Percentiles rank a stretch among this genome's conserved stretches.
Conservation (phyloP, 306 rosid species). For the Glycine soja region DNA sequence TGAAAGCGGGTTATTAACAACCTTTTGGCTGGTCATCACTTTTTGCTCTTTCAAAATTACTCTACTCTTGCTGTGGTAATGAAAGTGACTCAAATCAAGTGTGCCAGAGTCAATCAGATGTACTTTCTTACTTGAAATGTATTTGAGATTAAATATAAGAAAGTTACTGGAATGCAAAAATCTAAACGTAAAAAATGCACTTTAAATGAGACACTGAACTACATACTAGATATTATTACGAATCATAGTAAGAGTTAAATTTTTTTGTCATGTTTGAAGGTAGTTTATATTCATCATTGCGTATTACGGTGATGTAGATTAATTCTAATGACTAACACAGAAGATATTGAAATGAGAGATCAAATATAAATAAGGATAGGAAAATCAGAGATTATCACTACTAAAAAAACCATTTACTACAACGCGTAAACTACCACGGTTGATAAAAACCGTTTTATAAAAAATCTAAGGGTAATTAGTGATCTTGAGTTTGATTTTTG, state of each 20-base stretch:
- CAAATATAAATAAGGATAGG: background rate
- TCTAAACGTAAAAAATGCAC: background rate
- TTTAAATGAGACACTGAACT: background rate
- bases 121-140: background rate
- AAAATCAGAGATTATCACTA: no score
- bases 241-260: background rate
- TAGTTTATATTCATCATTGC: no score
- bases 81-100: constrained; percentile 42
- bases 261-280: no score
- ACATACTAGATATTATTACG: background rate
- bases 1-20: constrained; percentile 54
- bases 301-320: no score
- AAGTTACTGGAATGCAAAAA: background rate
- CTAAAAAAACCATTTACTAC: no score
- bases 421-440: no score
- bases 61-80: constrained; percentile 7
- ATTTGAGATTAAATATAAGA: constrained; percentile 25
- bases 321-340: background rate
- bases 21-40: constrained; percentile 30
- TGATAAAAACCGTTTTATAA: no score
- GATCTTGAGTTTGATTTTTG: no score
- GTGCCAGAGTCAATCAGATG: constrained; percentile 2
- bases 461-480: no score
- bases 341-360: background rate
- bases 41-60: constrained; percentile 24